These are phyloP conservation scores for Pulveroboletus sp. DNA, from an alignment of 768 basidiomycete genomes.

Conservation along the genomic window DNA sequence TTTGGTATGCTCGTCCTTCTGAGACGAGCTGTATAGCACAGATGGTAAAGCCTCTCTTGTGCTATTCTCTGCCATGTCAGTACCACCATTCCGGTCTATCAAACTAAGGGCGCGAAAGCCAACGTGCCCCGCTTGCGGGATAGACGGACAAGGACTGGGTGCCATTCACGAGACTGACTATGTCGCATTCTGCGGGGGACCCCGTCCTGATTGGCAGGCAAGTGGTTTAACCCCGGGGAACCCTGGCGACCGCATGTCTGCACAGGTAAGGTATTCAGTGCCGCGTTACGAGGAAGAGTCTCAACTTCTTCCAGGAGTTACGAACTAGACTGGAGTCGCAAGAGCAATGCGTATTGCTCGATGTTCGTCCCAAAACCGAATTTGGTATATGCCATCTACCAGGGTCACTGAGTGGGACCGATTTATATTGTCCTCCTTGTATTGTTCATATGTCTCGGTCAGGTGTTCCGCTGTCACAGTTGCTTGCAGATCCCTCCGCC, in stretches of 20 bases:
- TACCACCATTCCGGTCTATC: slow-evolving; percentile 74
- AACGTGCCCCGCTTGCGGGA: slow-evolving; percentile 74
- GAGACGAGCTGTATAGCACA: slow-evolving; percentile 22
- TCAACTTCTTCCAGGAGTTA: slow-evolving; percentile 43
- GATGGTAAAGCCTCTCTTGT: slow-evolving; percentile 62
- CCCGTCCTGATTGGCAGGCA: slow-evolving; percentile 58
- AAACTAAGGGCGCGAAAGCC: slow-evolving; percentile 70
- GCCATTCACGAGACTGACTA: slow-evolving; percentile 65
- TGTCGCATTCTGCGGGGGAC: slow-evolving; percentile 81
- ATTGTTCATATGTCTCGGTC: slow-evolving; percentile 4
- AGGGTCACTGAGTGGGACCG: slow-evolving; percentile 59
- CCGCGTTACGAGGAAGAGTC: background rate
- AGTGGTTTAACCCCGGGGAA: slow-evolving; percentile 44
- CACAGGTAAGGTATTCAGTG: slow-evolving; percentile 33
- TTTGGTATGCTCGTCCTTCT: background rate
- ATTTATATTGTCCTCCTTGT: background rate
- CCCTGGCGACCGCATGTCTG: slow-evolving; percentile 39
- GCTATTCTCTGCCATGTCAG: slow-evolving; percentile 66
- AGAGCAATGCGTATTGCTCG: slow-evolving; percentile 46
- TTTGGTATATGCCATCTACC: slow-evolving; percentile 85
- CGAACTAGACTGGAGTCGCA: slow-evolving; percentile 32
- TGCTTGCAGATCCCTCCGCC: slow-evolving; percentile 57
- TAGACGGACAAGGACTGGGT: slow-evolving; percentile 38
- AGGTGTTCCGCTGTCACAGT: slow-evolving; percentile 72
- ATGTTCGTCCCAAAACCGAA: slow-evolving; percentile 75